phyloP scores from a whole-genome alignment of 2,329 filamentous ascomycete species.

The Colletotrichum tamarilloi region DNA sequence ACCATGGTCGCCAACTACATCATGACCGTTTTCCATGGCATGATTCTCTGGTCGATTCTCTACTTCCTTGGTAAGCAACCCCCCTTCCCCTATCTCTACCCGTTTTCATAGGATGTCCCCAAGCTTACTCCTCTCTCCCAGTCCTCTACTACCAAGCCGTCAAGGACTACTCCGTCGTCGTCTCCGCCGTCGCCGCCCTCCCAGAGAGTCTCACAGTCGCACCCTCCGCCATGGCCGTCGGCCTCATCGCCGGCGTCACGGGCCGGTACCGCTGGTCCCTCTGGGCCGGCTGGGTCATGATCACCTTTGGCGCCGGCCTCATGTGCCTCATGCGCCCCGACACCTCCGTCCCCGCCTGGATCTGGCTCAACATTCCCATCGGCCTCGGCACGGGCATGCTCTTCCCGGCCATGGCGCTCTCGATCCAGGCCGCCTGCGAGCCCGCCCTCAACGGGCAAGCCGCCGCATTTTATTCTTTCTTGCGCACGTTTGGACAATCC shows the following conservation, averaged over 20 bases:
- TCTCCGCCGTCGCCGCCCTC: constrained; percentile 66
- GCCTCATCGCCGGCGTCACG: constrained; percentile 63
- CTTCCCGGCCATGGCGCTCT: constrained; percentile 71
- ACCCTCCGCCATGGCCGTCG: constrained; percentile 67
- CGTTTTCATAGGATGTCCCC: constrained; percentile 43
- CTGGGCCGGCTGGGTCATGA: constrained; percentile 70
- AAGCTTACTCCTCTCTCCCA: constrained; percentile 38
- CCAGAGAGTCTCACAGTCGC: constrained; percentile 73
- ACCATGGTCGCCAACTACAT: constrained; percentile 61
- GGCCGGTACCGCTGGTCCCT: constrained; percentile 71
- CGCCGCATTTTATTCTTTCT: constrained; percentile 75
- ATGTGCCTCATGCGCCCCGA: constrained; percentile 59
- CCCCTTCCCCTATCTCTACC: constrained; percentile 13
- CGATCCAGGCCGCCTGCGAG: constrained; percentile 69
- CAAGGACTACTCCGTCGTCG: constrained; percentile 63
- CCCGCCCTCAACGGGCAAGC: constrained; percentile 62
- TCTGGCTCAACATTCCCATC: constrained; percentile 70
- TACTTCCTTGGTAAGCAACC: constrained; percentile 60
- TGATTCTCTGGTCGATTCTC: constrained; percentile 63
- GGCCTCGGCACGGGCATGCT: constrained; percentile 73
- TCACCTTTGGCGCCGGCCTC: constrained; percentile 67
- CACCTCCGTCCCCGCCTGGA: constrained; percentile 64
- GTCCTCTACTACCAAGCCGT: constrained; percentile 61
- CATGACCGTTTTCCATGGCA: constrained; percentile 67
- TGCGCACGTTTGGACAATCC: constrained; percentile 72